Conservation (phyloP, 2,329 filamentous ascomycete genomes). For the Sclerotinia trifoliorum region DNA sequence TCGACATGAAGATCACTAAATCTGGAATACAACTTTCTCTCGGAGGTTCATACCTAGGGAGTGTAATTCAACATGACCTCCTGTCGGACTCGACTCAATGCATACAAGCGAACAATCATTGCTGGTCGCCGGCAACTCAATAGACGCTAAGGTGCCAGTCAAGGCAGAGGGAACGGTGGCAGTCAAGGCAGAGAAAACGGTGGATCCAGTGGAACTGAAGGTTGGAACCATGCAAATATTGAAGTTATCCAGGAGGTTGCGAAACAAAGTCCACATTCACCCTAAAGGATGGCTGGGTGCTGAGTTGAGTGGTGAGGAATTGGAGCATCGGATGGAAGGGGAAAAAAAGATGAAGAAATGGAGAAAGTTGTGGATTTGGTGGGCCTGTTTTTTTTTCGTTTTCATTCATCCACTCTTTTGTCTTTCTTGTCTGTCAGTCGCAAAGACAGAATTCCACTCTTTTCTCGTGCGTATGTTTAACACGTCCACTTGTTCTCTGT, state of each 20-base stretch:
- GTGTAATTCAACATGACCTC: constrained; percentile 12
- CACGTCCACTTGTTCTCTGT: background rate
- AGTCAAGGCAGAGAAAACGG: background rate
- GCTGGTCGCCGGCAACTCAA: background rate
- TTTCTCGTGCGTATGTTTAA: background rate
- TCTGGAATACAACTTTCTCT: background rate
- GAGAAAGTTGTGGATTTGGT: background rate
- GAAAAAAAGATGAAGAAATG: background rate
- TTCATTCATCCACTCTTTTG: background rate
- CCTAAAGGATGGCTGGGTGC: background rate
- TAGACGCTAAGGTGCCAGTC: background rate
- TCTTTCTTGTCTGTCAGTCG: background rate
- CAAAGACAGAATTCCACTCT: background rate
- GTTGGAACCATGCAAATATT: background rate
- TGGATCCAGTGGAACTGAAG: background rate
- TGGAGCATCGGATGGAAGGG: background rate
- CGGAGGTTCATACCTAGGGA: background rate
- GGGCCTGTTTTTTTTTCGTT: background rate
- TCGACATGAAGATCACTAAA: constrained; percentile 6
- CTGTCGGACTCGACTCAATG: background rate
- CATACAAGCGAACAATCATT: background rate
- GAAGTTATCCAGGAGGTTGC: background rate
- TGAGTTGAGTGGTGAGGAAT: background rate
- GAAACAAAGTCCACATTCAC: background rate
- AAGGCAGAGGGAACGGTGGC: background rate